Percentiles rank a stretch among this genome's conserved stretches.
Evolutionary conservation across 495 filamentous ascomycete genomes (phyloP).

Genomic region (Staphylotrichum longicolle): DNA sequence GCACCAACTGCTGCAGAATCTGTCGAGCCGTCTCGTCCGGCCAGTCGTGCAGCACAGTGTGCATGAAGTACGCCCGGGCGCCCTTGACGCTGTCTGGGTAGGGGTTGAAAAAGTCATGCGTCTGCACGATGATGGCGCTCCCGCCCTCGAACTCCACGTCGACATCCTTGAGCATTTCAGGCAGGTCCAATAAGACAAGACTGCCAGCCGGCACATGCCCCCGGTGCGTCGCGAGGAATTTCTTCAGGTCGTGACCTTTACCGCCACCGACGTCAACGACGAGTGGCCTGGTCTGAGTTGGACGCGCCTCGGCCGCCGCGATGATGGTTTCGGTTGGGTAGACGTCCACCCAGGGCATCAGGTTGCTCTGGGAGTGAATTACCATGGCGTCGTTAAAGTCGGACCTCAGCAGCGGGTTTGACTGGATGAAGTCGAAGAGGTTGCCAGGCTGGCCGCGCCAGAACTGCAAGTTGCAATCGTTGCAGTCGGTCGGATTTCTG

Average conservation of each 20-base stretch:
- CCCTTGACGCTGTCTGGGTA: conserved; percentile 45
- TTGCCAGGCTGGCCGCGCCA: conserved; percentile 19
- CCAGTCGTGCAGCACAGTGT: conserved; percentile 51
- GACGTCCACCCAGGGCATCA: no score
- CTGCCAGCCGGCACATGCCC: conserved; percentile 41
- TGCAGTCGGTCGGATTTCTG: conserved; percentile 27
- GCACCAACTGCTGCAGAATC: conserved; percentile 40
- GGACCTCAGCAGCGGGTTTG: conserved; percentile 21
- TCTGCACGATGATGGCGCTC: conserved; percentile 30
- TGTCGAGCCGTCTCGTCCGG: conserved; percentile 37
- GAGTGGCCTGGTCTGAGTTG: no score
- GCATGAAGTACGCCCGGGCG: conserved; percentile 46
- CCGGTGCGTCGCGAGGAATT: conserved; percentile 45
- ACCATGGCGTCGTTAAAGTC: no score
- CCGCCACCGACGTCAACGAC: conserved; percentile 57
- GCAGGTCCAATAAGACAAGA: no score
- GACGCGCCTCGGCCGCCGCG: no score
- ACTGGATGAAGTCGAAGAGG: conserved; percentile 27
- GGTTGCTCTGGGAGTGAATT: no score
- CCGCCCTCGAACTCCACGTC: conserved; percentile 33
- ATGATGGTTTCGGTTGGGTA: no score
- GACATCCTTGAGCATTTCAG: conserved; percentile 54
- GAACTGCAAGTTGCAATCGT: conserved; percentile 25
- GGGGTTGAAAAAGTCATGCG: conserved; percentile 40
- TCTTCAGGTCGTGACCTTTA: conserved; percentile 49